Base-by-base conservation (phyloP, 2,329 filamentous ascomycete genomes). In the Aspergillus pseudoviridinutans region DNA sequence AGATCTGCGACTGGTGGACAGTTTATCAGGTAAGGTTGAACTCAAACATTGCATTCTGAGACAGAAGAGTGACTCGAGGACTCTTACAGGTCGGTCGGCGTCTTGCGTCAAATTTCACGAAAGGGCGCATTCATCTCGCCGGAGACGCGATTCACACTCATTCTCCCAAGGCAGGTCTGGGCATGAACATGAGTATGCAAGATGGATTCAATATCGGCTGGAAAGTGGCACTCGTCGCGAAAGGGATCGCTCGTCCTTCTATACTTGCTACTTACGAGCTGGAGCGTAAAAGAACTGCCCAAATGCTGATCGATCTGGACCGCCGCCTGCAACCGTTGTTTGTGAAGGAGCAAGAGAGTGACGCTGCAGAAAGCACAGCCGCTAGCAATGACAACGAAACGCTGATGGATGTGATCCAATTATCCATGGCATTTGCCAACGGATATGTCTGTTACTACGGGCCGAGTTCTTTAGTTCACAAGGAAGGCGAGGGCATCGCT, bases 261-360 rank as follows among this genome's bases (percentile, higher is more conserved):
- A 74, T 82, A 12, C 69, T 83, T 3, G 74, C 76, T 54, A 83
- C 80, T 0, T 83, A 82, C 61, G 73, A 79, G 41, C 73, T 72
- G 0, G 81, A 84, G 64, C 75, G 86, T 1, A 79, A 82, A 7
- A 78, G 76, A 14, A 82, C 89, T 2, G 88, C 87, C 0, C 77
- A 85, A 58, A 82, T 87, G 49, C 79, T 90, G 0, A 89, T 91
- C 59, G 77, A 80, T 6, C 85, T 87, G 58, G 84, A 87, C 64
- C 81, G 82, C 56, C 51, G 41, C 41, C 57, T 50, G 42, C 53
- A 50, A 8, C 41, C 55, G 5, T 38, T 57, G 9, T 59, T 59
- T 12, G 25, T 50, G 20, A 51, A 51, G 14, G 27, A 51, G n/a
- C 54, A 51, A 5, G 20, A 55, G 12, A 25, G 46, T 17, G 52